A percentile compares a stretch with the other conserved stretches of the same genome.
These are phyloP conservation scores for Sambucus nigra DNA, from an alignment of 129 eudicot genomes.

Conservation along the genomic window DNA sequence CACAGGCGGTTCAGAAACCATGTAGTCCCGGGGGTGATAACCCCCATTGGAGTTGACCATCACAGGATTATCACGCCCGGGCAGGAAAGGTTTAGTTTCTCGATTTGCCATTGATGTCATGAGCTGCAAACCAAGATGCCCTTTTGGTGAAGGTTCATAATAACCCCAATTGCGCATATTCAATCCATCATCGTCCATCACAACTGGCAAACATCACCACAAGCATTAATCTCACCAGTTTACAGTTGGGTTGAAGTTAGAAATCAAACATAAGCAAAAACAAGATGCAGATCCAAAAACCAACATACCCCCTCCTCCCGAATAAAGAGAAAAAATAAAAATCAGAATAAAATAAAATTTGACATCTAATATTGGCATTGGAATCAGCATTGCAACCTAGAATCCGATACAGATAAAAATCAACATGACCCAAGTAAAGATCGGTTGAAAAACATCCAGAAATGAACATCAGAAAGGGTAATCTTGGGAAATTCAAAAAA, in stretches of 20 bases:
- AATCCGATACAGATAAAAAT: no score
- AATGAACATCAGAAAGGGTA: neutral
- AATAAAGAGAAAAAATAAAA: neutral
- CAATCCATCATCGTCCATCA: constrained; percentile 62
- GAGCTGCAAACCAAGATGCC: constrained; percentile 47
- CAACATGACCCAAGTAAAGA: neutral
- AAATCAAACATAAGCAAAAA: neutral
- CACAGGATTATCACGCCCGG: constrained; percentile 33
- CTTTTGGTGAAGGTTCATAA: constrained; percentile 49
- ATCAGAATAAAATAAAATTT: no score
- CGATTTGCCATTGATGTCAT: constrained; percentile 45
- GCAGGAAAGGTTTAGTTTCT: constrained; percentile 45
- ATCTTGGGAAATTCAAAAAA: neutral
- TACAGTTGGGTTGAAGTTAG: neutral
- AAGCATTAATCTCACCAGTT: neutral
- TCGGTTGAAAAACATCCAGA: neutral
- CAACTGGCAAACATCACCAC: neutral
- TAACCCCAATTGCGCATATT: constrained; percentile 77
- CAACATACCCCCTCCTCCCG: neutral
- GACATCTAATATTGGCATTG: no score
- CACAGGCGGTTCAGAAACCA: constrained; percentile 34
- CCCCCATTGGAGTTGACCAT: constrained; percentile 37
- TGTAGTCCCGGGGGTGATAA: constrained; percentile 41
- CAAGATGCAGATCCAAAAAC: neutral
- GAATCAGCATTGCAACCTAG: no score